phyloP scores from a whole-genome alignment of 2,329 filamentous ascomycete species.

The Pseudogymnoascus sp. region DNA sequence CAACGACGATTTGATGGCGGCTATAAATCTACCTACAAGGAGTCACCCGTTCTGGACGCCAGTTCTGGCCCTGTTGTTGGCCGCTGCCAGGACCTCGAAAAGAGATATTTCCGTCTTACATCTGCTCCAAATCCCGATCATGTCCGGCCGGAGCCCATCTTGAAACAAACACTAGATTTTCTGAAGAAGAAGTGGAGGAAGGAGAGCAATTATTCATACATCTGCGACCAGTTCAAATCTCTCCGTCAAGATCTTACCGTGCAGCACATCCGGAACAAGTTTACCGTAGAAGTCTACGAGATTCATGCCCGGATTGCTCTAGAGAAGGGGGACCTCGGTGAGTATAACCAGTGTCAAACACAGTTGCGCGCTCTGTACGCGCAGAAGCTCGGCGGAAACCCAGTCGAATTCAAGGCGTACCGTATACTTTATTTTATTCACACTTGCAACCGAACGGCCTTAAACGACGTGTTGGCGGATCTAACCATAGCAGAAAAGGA shows the following conservation, averaged over 20 bases:
- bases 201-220: conserved; percentile 92
- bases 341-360: conserved; percentile 99
- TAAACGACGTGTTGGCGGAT: conserved; percentile 98
- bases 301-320: conserved; percentile 94
- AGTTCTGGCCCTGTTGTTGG: conserved; percentile 70
- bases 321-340: conserved; percentile 98
- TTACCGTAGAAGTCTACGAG: conserved; percentile 94
- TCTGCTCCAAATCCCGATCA: conserved; percentile 79
- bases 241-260: conserved; percentile 96
- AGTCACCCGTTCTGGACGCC: conserved; percentile 48
- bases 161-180: conserved; percentile 77
- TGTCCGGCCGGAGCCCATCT: conserved; percentile 72
- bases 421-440: conserved; percentile 99
- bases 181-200: conserved; percentile 91
- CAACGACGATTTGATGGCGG: conserved; percentile 74
- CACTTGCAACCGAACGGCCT: conserved; percentile 93
- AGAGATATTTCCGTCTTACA: conserved; percentile 89
- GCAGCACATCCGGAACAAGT: conserved; percentile 92
- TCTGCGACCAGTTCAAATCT: conserved; percentile 99
- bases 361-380: conserved; percentile 88
- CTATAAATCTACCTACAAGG: conserved; percentile 44
- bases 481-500: conserved; percentile 96
- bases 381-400: conserved; percentile 77
- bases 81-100: conserved; percentile 75
- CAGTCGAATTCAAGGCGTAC: conserved; percentile 96